These are phyloP conservation scores for Peronospora tabacina DNA, from an alignment of 352 stramenopile species.

Conservation along the genomic window DNA sequence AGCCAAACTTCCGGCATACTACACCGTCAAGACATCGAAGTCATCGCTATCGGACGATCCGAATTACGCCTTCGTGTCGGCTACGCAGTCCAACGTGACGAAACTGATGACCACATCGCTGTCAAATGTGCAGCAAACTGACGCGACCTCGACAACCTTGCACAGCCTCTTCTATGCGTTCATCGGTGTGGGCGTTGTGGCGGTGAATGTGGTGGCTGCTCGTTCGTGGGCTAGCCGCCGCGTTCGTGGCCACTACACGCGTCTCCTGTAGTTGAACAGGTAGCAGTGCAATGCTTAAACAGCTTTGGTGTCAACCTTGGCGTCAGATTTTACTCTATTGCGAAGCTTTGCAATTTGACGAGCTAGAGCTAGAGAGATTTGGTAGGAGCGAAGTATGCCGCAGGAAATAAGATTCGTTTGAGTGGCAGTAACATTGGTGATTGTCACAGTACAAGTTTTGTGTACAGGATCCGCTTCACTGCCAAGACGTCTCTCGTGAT, in stretches of 20 bases:
- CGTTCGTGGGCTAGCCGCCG: constrained; percentile 40
- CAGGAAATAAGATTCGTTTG: too few species aligned
- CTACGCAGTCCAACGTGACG: constrained; percentile 7
- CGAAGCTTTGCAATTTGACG: too few species aligned
- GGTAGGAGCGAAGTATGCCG: too few species aligned
- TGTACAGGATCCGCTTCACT: too few species aligned
- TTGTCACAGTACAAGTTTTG: too few species aligned
- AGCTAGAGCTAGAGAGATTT: too few species aligned
- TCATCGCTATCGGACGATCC: constrained; percentile 30
- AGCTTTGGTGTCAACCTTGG: background rate
- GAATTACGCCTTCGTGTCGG: constrained; percentile 24
- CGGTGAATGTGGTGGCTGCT: constrained; percentile 38
- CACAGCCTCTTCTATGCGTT: constrained; percentile 37
- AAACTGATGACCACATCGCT: constrained; percentile 27
- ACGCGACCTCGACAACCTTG: constrained; percentile 6
- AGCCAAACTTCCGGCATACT: constrained; percentile 28
- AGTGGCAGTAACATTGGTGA: too few species aligned
- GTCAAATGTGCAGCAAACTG: constrained; percentile 25
- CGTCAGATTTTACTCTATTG: background rate
- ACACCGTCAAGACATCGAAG: constrained; percentile 23
- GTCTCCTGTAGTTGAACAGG: constrained; percentile 28
- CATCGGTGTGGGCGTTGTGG: constrained; percentile 25
- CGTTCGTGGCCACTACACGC: constrained; percentile 47
- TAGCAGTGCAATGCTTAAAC: background rate
- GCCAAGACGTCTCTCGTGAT: too few species aligned